Conservation (phyloP, 2,329 filamentous ascomycete genomes). For the Aotearoamyces nothofagi region DNA sequence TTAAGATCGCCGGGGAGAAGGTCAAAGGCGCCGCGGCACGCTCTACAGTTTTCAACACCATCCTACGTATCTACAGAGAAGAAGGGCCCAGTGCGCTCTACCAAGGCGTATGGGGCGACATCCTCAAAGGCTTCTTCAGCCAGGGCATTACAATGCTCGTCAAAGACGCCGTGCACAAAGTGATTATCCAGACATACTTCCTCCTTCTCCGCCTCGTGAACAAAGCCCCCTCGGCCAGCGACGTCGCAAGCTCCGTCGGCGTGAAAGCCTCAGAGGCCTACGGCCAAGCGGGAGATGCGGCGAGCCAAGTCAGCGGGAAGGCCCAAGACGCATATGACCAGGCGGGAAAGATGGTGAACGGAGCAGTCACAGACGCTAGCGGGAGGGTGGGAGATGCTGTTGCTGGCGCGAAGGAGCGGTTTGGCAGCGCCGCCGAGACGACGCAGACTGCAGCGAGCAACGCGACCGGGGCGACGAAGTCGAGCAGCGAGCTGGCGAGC, state of each 20-base stretch:
- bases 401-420: constrained; percentile 8
- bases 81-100: constrained; percentile 62
- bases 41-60: constrained; percentile 45
- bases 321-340: constrained; percentile 8
- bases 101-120: constrained; percentile 58
- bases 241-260: constrained; percentile 23
- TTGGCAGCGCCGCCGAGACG: constrained; percentile 7
- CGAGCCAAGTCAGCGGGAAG: constrained; percentile 3
- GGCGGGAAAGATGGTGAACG: constrained; percentile 5
- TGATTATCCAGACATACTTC: constrained; percentile 61
- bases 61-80: constrained; percentile 38
- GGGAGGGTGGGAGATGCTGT: constrained; percentile 8
- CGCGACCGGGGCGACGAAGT: constrained; percentile 2
- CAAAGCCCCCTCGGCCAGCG: constrained; percentile 26
- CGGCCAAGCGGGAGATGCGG: constrained; percentile 4
- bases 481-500: constrained; percentile 5
- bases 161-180: constrained; percentile 61
- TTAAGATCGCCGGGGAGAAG: constrained; percentile 10
- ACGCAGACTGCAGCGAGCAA: constrained; percentile 1
- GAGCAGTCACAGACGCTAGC: constrained; percentile 4
- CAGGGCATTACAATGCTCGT: constrained; percentile 80
- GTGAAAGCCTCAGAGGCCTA: too few relatives aligned
- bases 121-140: constrained; percentile 70
- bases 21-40: constrained; percentile 15
- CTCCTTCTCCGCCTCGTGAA: constrained; percentile 34